A percentile compares a stretch with the other conserved stretches of the same genome.
Conservation (phyloP, 306 rosid genomes). For the Dalbergia oliveri region DNA sequence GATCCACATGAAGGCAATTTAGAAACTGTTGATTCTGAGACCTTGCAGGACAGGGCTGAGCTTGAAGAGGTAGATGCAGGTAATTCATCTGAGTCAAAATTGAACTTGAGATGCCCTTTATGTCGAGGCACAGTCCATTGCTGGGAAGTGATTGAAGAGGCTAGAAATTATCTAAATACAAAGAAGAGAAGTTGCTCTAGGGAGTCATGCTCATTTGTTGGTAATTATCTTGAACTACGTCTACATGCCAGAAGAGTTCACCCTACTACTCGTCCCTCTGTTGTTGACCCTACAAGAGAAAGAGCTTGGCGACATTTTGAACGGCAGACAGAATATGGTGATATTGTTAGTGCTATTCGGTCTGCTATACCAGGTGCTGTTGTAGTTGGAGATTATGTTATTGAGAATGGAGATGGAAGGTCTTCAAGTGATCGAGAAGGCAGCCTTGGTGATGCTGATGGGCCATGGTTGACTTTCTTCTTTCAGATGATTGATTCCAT, state of each 20-base stretch:
- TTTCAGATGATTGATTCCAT: constrained; percentile 86
- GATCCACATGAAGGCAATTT: constrained; percentile 66
- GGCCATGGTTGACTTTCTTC: constrained; percentile 78
- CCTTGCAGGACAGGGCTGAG: constrained; percentile 71
- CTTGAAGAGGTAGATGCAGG: constrained; percentile 66
- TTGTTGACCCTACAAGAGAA: constrained; percentile 80
- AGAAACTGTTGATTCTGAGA: constrained; percentile 83
- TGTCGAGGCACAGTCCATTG: constrained; percentile 82
- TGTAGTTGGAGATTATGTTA: constrained; percentile 84
- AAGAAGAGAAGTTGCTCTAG: constrained; percentile 94
- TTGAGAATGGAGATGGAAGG: constrained; percentile 86
- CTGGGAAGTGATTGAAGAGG: constrained; percentile 92
- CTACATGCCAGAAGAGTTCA: constrained; percentile 94
- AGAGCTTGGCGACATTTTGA: constrained; percentile 85
- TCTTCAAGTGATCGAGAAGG: constrained; percentile 61
- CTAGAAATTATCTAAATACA: constrained; percentile 79
- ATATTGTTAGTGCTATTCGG: constrained; percentile 88
- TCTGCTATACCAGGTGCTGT: constrained; percentile 90
- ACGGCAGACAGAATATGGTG: constrained; percentile 89
- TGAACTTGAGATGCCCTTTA: constrained; percentile 82
- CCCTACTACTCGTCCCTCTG: constrained; percentile 80
- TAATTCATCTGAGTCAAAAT: constrained; percentile 66
- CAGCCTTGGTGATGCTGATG: constrained; percentile 55
- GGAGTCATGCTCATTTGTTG: constrained; percentile 84
- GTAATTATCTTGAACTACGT: constrained; percentile 87